phyloP scores from a whole-genome alignment of 352 stramenopile species.

The Phytopythium chamaehyphon region DNA sequence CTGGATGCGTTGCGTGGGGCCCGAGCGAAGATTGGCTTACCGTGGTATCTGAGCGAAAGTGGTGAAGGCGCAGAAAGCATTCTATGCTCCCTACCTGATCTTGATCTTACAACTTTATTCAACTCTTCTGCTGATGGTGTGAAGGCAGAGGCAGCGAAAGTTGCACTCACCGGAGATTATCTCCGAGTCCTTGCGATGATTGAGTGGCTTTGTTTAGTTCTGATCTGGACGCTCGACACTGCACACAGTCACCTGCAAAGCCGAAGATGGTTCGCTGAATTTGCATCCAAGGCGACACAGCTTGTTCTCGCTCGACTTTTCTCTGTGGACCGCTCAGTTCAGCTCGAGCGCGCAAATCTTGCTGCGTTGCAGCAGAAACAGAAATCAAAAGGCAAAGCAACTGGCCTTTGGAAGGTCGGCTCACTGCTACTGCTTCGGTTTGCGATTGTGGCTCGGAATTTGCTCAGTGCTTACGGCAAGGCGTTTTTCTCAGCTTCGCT shows the following conservation, averaged over 20 bases:
- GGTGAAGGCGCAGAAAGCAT: conserved; percentile 52
- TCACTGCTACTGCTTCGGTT: conserved; percentile 79
- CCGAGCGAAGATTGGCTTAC: conserved; percentile 35
- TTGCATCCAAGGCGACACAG: conserved; percentile 50
- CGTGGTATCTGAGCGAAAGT: conserved; percentile 38
- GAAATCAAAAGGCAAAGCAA: conserved; percentile 11
- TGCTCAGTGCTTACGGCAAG: conserved; percentile 64
- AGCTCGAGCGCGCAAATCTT: conserved; percentile 69
- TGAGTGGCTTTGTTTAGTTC: conserved; percentile 74
- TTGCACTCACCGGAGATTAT: conserved; percentile 56
- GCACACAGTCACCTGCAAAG: conserved; percentile 68
- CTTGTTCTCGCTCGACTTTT: conserved; percentile 65
- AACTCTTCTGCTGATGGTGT: conserved; percentile 6
- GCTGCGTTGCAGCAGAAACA: conserved; percentile 47
- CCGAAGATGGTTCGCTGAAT: conserved; percentile 76
- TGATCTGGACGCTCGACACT: conserved; percentile 77
- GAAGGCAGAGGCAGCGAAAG: conserved; percentile 22
- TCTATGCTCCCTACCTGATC: conserved; percentile 55
- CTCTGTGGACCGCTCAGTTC: conserved; percentile 57
- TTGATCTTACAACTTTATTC: conserved; percentile 47
- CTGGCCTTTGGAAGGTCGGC: conserved; percentile 75
- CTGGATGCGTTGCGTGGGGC: conserved; percentile 40
- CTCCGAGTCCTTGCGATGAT: conserved; percentile 59
- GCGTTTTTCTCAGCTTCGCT: conserved; percentile 56
- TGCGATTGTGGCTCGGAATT: conserved; percentile 56